These are phyloP conservation scores for Oryza nivara DNA, from an alignment of 176 grass and related monocot genomes.

Conservation along the genomic window DNA sequence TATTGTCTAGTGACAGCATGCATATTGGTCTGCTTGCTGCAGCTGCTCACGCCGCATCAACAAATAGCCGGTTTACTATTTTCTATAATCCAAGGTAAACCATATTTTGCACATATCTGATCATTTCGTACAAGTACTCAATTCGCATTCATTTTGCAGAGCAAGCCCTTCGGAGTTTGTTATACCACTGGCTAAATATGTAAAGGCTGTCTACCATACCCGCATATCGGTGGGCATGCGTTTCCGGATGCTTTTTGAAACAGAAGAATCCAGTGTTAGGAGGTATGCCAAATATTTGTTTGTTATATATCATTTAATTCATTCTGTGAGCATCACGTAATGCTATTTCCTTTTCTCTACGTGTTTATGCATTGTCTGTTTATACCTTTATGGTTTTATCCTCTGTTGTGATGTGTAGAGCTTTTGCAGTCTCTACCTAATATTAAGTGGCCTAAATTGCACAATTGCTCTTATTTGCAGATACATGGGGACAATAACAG, in stretches of 20 bases:
- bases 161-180: conserved; percentile 97
- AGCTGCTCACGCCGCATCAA: conserved; percentile 95
- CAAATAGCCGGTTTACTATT: conserved; percentile 97
- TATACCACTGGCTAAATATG: conserved; percentile 83
- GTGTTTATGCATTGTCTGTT: conserved; percentile 22
- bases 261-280: conserved; percentile 95
- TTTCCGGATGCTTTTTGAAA: conserved; percentile 99
- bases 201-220: conserved; percentile 93
- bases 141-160: conserved; percentile 50
- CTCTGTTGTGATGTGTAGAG: background rate
- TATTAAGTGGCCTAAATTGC: conserved; percentile 31
- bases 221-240: conserved; percentile 96
- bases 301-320: conserved; percentile 14
- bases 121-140: conserved; percentile 33
- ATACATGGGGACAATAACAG: conserved; percentile 99
- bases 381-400: conserved; percentile 6
- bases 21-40: conserved; percentile 97
- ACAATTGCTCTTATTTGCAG: conserved; percentile 44
- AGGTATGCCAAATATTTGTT: conserved; percentile 57
- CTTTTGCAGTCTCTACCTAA: background rate
- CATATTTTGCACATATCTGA: conserved; percentile 21
- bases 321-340: background rate
- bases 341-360: background rate
- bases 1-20: conserved; percentile 98
- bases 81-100: conserved; percentile 98